Conservation (phyloP, 192 early-diverging fungal species). For the Coemansia sp. region DNA sequence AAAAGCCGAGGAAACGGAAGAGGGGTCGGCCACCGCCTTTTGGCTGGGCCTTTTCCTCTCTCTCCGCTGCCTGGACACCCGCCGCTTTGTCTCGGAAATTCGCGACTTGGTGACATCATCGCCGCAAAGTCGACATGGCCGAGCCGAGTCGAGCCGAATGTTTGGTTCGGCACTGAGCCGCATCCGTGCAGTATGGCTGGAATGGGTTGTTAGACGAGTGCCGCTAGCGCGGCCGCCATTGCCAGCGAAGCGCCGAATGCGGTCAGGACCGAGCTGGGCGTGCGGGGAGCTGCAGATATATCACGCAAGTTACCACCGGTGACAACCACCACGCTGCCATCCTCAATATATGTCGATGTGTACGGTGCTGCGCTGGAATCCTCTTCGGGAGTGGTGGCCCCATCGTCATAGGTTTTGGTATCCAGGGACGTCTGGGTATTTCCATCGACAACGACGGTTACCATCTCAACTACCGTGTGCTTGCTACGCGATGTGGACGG, state of each 20-base stretch:
- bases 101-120: too few relatives aligned
- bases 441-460: constrained; percentile 38
- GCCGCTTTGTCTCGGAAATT: too few relatives aligned
- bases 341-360: constrained; percentile 31
- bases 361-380: constrained; percentile 3
- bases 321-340: constrained; percentile 32
- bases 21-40: background rate
- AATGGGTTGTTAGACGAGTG: background rate
- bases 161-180: background rate
- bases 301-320: too few relatives aligned
- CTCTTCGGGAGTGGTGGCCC: background rate
- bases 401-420: constrained; percentile 21
- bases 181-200: too few relatives aligned
- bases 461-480: constrained; percentile 29
- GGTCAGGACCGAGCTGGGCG: background rate
- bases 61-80: too few relatives aligned
- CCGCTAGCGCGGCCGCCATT: background rate
- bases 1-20: background rate
- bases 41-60: too few relatives aligned
- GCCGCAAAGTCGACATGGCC: too few relatives aligned
- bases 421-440: constrained; percentile 15
- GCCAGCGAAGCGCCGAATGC: background rate
- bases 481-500: constrained; percentile 6
- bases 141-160: background rate
- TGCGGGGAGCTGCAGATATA: background rate